Evolutionary conservation across 495 filamentous ascomycete species (phyloP).

Genomic region (Aspergillus avenaceus): DNA sequence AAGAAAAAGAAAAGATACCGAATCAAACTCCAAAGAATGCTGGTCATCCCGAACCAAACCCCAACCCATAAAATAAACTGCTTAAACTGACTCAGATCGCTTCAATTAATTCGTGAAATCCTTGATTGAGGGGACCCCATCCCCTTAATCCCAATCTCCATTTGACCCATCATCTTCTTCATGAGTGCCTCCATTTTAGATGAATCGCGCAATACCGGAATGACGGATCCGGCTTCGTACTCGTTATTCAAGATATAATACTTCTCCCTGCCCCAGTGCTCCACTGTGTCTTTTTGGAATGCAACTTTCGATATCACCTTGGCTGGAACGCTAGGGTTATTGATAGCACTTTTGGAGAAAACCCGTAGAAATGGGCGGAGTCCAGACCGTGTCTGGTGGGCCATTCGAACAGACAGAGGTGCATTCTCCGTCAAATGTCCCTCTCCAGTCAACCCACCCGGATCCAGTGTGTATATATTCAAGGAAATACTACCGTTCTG

Average conservation of each 20-base stretch:
- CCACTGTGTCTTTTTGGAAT: constrained; percentile 33
- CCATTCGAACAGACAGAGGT: constrained; percentile 32
- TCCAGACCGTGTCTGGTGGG: constrained; percentile 33
- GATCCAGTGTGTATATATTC: constrained; percentile 40
- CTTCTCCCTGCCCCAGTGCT: constrained; percentile 30
- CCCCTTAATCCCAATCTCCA: constrained; percentile 26
- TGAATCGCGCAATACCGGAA: constrained; percentile 27
- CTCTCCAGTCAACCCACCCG: constrained; percentile 31
- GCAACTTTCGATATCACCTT: constrained; percentile 38
- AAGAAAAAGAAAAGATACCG: neutral
- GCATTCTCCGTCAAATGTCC: constrained; percentile 23
- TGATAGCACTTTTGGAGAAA: constrained; percentile 38
- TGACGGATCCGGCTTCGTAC: constrained; percentile 40
- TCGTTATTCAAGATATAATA: constrained; percentile 38
- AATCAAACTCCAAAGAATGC: neutral
- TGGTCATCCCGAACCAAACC: neutral
- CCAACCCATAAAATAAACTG: neutral
- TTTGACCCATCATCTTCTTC: constrained; percentile 31
- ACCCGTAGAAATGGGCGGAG: constrained; percentile 35
- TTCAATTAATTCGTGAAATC: constrained; percentile 17
- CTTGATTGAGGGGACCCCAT: constrained; percentile 28
- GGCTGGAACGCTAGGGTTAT: constrained; percentile 37
- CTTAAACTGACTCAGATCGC: neutral
- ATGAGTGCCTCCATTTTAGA: constrained; percentile 27
- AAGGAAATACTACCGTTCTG: constrained; percentile 36